Percentiles rank a stretch among this genome's conserved stretches.
Conservation (phyloP, 495 filamentous ascomycete genomes). For the Penicillium ochrochloron region DNA sequence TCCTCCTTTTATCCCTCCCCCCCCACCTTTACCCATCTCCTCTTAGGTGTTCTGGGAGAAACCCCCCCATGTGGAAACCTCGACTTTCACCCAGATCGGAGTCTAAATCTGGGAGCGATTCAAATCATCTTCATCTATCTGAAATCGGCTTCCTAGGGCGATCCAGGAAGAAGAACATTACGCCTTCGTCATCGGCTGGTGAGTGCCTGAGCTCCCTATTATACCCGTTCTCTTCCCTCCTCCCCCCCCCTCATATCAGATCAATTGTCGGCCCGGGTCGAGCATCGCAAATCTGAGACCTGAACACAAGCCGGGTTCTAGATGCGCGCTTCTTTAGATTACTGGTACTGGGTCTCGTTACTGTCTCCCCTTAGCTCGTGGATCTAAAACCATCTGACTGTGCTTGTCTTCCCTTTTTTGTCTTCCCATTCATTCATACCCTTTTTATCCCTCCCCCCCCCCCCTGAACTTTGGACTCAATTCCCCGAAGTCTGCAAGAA, state of each 20-base stretch:
- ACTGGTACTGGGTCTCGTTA: conserved; percentile 5
- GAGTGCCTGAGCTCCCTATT: conserved; percentile 23
- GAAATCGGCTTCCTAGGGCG: conserved; percentile 48
- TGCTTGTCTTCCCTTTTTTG: conserved; percentile 3
- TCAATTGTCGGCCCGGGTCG: background rate
- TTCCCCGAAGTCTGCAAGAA: background rate
- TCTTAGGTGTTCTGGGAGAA: conserved; percentile 22
- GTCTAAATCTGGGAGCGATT: conserved; percentile 45
- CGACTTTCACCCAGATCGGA: conserved; percentile 52
- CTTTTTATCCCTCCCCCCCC: background rate
- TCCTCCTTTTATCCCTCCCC: conserved; percentile 17
- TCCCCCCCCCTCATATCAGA: conserved; percentile 1
- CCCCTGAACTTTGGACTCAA: background rate
- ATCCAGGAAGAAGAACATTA: conserved; percentile 43
- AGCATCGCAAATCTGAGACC: conserved; percentile 22
- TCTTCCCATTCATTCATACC: conserved; percentile 6
- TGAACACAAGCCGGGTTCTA: conserved; percentile 19
- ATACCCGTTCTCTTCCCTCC: background rate
- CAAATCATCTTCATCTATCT: conserved; percentile 38
- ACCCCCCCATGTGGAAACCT: conserved; percentile 52
- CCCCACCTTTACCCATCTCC: conserved; percentile 14
- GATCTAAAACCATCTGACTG: conserved; percentile 12
- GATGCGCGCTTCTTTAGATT: conserved; percentile 14
- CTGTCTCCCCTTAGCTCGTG: conserved; percentile 12
- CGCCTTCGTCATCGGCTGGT: conserved; percentile 28